Conservation (phyloP, 2,329 filamentous ascomycete genomes). For the Sporothrix schenckii region DNA sequence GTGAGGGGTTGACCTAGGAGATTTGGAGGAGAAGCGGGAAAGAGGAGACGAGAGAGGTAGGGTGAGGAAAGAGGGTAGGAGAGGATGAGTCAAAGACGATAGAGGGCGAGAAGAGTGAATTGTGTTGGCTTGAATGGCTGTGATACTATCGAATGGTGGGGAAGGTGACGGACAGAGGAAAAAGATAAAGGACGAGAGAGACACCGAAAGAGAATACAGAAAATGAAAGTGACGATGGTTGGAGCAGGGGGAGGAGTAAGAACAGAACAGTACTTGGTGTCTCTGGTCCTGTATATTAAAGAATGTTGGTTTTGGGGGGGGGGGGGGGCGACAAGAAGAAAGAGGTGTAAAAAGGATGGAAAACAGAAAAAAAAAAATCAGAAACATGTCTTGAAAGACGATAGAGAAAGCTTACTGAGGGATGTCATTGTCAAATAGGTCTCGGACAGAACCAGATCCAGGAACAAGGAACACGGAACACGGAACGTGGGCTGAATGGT, state of each 20-base stretch:
- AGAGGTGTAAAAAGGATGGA: constrained; percentile 2
- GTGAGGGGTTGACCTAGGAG: background rate
- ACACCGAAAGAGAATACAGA: constrained; percentile 35
- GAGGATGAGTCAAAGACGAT: background rate
- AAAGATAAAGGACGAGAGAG: constrained; percentile 33
- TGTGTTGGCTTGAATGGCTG: constrained; percentile 8
- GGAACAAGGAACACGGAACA: constrained; percentile 21
- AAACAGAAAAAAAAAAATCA: constrained; percentile 18
- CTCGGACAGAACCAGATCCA: constrained; percentile 12
- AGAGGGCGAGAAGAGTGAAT: constrained; percentile 6
- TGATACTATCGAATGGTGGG: background rate
- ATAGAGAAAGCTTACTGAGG: constrained; percentile 35
- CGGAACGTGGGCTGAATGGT: background rate
- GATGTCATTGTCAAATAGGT: constrained; percentile 50
- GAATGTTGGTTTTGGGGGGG: background rate
- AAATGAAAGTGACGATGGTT: background rate
- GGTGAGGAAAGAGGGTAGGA: background rate
- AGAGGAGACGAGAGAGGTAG: background rate
- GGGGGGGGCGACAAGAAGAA: background rate
- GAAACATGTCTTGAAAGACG: constrained; percentile 3
- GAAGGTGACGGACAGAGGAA: background rate
- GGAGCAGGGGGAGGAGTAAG: background rate
- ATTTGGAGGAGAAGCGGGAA: background rate
- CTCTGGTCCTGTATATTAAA: background rate
- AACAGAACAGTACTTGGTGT: background rate